Percentiles rank a stretch among this genome's conserved stretches.
These are phyloP conservation scores for Trichoderma koningii DNA, from an alignment of 2,329 filamentous ascomycete species.

Conservation along the genomic window DNA sequence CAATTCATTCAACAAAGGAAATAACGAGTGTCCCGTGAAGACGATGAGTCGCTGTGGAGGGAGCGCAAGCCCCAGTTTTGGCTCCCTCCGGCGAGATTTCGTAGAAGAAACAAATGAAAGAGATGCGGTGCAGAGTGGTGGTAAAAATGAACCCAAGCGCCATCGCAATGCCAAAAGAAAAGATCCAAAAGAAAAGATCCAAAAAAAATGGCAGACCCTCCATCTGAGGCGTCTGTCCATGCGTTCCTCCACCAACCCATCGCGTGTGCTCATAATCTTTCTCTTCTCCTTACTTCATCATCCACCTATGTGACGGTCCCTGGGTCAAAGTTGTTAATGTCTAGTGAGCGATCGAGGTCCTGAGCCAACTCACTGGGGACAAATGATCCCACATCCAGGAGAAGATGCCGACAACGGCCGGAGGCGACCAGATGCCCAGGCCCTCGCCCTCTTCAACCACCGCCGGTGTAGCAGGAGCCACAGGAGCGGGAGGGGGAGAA, in stretches of 20 bases:
- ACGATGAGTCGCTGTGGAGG: constrained; percentile 13
- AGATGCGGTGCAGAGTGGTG: constrained; percentile 16
- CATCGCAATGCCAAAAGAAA: constrained; percentile 19
- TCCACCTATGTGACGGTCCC: not conserved
- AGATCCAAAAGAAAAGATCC: not conserved
- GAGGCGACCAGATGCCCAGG: constrained; percentile 24
- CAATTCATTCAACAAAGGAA: constrained; percentile 6
- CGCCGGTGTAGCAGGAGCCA: constrained; percentile 1
- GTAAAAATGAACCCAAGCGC: constrained; percentile 17
- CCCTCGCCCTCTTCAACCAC: constrained; percentile 24
- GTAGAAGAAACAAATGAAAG: constrained; percentile 9
- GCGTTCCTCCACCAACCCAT: not conserved
- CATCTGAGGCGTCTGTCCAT: not conserved
- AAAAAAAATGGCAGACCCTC: not conserved
- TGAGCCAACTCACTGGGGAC: constrained; percentile 6
- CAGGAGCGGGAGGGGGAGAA: no score
- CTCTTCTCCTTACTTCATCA: not conserved
- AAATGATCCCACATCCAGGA: constrained; percentile 28
- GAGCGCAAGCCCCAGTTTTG: not conserved
- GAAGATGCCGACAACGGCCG: constrained; percentile 25
- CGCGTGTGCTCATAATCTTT: not conserved
- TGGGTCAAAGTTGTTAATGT: no score
- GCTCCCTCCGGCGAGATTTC: not conserved
- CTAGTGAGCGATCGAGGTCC: constrained; percentile 1
- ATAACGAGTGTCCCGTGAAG: constrained; percentile 19